Conservation (phyloP, 164 flowering plant species). For the Vitis cinerea region DNA sequence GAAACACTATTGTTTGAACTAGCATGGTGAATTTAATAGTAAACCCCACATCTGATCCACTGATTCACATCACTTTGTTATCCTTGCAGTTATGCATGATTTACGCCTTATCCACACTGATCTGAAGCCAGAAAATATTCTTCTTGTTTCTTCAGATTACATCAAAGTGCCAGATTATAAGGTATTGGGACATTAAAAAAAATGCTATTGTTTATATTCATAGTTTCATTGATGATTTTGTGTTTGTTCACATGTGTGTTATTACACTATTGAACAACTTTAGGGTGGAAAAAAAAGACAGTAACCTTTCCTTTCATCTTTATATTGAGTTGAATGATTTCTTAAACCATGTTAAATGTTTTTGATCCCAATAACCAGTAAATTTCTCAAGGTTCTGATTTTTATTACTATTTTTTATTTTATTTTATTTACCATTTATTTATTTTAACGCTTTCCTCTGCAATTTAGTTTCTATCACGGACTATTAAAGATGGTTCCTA, state of each 20-base stretch:
- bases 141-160: slow-evolving; percentile 79
- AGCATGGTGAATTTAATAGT: neutral
- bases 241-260: too few relatives aligned
- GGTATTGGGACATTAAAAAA: slow-evolving; percentile 34
- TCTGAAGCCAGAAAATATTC: slow-evolving; percentile 93
- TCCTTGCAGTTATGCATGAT: slow-evolving; percentile 90
- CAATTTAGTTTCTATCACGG: slow-evolving; percentile 52
- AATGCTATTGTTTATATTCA: neutral
- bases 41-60: neutral
- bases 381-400: neutral
- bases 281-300: too few relatives aligned
- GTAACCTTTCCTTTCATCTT: too few relatives aligned
- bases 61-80: neutral
- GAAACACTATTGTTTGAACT: slow-evolving; percentile 1
- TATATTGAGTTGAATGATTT: too few relatives aligned
- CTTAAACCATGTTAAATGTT: neutral
- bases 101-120: slow-evolving; percentile 87
- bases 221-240: neutral
- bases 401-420: neutral
- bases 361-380: neutral
- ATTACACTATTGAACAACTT: too few relatives aligned
- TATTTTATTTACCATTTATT: neutral
- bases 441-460: slow-evolving; percentile 5
- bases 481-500: slow-evolving; percentile 65
- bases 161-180: slow-evolving; percentile 85